Percentiles rank a stretch among this genome's conserved stretches.
These are phyloP conservation scores for Musa schizocarpa DNA, from an alignment of 176 grass and related monocot species.

Conservation along the genomic window DNA sequence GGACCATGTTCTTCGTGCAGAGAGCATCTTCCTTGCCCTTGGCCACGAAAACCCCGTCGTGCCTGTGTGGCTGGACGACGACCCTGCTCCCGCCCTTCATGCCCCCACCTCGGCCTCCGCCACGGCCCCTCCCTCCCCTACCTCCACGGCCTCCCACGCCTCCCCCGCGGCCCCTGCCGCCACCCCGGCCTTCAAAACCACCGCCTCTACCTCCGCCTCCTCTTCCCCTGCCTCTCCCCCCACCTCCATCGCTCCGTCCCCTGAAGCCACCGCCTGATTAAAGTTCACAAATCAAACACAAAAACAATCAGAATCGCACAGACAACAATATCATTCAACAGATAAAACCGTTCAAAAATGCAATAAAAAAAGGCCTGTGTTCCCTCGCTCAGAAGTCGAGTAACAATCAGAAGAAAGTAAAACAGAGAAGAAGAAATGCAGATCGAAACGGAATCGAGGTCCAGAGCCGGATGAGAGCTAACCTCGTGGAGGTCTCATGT, in stretches of 20 bases:
- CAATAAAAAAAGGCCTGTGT: too few species aligned
- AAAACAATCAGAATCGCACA: too few species aligned
- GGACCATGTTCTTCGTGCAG: constrained; percentile 69
- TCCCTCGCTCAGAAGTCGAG: too few species aligned
- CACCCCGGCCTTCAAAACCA: constrained; percentile 12
- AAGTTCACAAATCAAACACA: neutral
- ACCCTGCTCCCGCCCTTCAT: constrained; percentile 86
- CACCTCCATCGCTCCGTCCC: constrained; percentile 8
- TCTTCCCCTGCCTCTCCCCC: constrained; percentile 1
- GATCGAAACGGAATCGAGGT: too few species aligned
- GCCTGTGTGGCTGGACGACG: constrained; percentile 60
- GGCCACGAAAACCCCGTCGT: constrained; percentile 75
- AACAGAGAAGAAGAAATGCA: too few species aligned
- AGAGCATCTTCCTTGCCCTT: constrained; percentile 73
- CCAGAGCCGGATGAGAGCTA: too few species aligned
- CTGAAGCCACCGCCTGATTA: neutral
- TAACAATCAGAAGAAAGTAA: too few species aligned
- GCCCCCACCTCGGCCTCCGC: constrained; percentile 12
- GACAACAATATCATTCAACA: too few species aligned
- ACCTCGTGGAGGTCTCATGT: too few species aligned
- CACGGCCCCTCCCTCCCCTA: neutral
- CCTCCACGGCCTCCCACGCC: neutral
- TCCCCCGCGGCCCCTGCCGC: neutral
- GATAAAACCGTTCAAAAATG: too few species aligned
- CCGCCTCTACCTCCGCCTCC: constrained; percentile 15